A percentile compares a stretch with the other conserved stretches of the same genome.
Evolutionary conservation across 1,284 basidiomycete genomes (phyloP).

Genomic region (Cryptococcus sp.): DNA sequence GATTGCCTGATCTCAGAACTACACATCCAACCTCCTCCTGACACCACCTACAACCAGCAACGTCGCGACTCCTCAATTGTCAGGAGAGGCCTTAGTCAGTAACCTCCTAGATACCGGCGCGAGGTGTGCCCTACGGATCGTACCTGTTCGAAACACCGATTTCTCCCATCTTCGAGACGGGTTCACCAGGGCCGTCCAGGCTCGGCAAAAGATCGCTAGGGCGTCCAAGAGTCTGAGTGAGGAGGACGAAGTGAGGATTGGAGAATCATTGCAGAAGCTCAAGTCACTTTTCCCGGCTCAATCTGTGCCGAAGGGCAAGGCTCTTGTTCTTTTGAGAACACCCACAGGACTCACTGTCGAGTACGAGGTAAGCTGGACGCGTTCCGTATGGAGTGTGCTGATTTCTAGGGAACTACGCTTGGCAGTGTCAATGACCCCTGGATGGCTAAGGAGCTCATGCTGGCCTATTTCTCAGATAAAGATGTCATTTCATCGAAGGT

Average conservation of each 20-base stretch:
- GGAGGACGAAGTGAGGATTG: conserved; percentile 40
- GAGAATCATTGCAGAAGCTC: conserved; percentile 42
- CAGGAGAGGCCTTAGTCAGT: conserved; percentile 37
- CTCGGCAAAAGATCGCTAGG: conserved; percentile 48
- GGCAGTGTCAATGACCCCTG: conserved; percentile 43
- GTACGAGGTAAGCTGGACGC: conserved; percentile 39
- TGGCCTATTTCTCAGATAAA: conserved; percentile 49
- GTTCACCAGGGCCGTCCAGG: conserved; percentile 51
- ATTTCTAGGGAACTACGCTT: conserved; percentile 44
- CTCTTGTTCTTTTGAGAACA: conserved; percentile 46
- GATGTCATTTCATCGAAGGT: conserved; percentile 45
- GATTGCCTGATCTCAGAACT: conserved; percentile 9
- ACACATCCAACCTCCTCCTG: conserved; percentile 24
- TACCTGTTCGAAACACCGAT: conserved; percentile 54
- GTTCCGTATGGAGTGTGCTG: too few species aligned
- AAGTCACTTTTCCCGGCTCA: conserved; percentile 51
- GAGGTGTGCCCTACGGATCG: conserved; percentile 45
- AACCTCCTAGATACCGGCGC: conserved; percentile 33
- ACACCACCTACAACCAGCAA: conserved; percentile 8
- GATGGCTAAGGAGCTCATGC: conserved; percentile 46
- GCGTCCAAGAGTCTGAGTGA: conserved; percentile 23
- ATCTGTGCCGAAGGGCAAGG: conserved; percentile 49
- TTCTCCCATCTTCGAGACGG: conserved; percentile 55
- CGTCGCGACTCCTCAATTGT: conserved; percentile 15
- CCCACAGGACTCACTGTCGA: conserved; percentile 38